Percentiles rank a stretch among this genome's conserved stretches.
Conservation (phyloP, 768 basidiomycete species). For the Clathrus columnatus region DNA sequence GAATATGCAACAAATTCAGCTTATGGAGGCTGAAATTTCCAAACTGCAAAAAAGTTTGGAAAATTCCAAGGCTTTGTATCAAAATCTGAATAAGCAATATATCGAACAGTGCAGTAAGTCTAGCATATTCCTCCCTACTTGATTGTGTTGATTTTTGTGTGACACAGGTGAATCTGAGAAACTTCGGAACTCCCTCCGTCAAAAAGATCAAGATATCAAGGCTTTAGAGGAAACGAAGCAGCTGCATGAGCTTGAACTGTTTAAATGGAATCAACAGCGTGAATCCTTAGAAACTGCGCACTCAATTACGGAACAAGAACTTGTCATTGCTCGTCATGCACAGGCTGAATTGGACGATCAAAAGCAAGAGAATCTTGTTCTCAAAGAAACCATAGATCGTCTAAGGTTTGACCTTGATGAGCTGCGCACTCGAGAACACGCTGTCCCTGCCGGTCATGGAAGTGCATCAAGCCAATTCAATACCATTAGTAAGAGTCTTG, state of each 20-base stretch:
- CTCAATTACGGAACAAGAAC: slow-evolving; percentile 58
- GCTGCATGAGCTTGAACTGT: slow-evolving; percentile 55
- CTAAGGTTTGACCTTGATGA: slow-evolving; percentile 94
- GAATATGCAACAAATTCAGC: slow-evolving; percentile 55
- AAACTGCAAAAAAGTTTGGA: slow-evolving; percentile 71
- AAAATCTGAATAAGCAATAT: slow-evolving; percentile 77
- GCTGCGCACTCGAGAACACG: slow-evolving; percentile 46
- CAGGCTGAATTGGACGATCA: slow-evolving; percentile 78
- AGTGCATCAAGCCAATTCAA: slow-evolving; percentile 41
- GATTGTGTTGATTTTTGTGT: not conserved
- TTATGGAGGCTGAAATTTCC: slow-evolving; percentile 70
- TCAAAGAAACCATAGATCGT: slow-evolving; percentile 94
- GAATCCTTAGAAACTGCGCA: slow-evolving; percentile 67
- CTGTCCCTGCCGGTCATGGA: slow-evolving; percentile 32
- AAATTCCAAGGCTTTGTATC: slow-evolving; percentile 60
- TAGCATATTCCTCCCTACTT: not conserved
- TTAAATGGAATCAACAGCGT: slow-evolving; percentile 60
- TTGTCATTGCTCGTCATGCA: slow-evolving; percentile 59
- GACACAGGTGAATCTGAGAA: slow-evolving; percentile 64
- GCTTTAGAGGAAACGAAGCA: slow-evolving; percentile 49
- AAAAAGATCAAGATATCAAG: slow-evolving; percentile 67
- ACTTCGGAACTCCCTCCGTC: slow-evolving; percentile 63
- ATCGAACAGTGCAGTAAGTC: slow-evolving; percentile 75
- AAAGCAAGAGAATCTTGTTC: slow-evolving; percentile 86
- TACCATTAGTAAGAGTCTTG: slow-evolving; percentile 64